Evolutionary conservation across 2,329 filamentous ascomycete genomes (phyloP), one percentile per base, ranked within the genome.

Genomic region (Aspergillus pseudoviridinutans): DNA sequence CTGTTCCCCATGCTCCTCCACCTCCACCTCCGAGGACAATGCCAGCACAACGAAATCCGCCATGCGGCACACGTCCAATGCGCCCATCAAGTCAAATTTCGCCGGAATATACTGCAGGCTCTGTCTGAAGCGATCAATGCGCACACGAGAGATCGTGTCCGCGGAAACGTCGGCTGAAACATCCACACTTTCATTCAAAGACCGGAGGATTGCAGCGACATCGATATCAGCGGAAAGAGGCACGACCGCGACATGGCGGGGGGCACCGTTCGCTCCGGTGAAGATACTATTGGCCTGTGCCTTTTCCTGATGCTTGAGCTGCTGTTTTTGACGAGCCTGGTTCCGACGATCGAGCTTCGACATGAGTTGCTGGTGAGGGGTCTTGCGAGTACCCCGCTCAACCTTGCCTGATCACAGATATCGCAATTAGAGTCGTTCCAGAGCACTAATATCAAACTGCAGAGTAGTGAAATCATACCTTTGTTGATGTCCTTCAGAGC

Each of bases 321-420:
- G 79, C 68, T 93, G 90, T 74, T 88, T 87, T 80, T 99, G 94
- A 76, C 93, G 93, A 66, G 91, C 90, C 79, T 96, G 91, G 76
- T 99, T 97, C 67, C 91, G 87, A 59, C 94, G 89, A 76, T 96
- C 92, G 74, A 99, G 84, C 78, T 97, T 99, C 58, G 92, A 96
- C 90, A 97, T 93, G 78, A 97, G 86, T 78, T 96, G 91, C 74
- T 99, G 94, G 74, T 96, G 91, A 55, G 91, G 91, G 17, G 93
- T 96, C 76, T 91, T 95, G 70, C 93, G 87, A 67, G 82, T 81
- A 60, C 88, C 87, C 67, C 83, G 85, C 71, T 96, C 87, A 51
- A 93, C 83, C 75, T 94, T 94, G 71, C 92, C 91, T 94, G 28
- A 47, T 66, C 46, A 64, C 55, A 66, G 14, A 57, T 20, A 58